Conservation (phyloP, 352 stramenopile species). For the Globisporangium polare region DNA sequence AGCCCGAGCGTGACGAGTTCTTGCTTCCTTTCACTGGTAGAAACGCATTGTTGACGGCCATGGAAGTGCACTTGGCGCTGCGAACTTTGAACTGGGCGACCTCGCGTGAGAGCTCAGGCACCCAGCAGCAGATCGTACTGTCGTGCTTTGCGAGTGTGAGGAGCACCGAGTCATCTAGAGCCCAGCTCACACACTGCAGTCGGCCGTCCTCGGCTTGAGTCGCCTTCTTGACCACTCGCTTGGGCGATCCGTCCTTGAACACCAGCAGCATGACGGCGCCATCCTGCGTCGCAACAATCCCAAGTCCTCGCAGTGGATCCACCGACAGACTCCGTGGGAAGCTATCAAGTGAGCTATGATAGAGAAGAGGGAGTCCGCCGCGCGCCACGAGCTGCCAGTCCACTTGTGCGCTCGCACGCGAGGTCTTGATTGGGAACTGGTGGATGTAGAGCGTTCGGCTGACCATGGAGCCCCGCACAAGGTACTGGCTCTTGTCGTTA, state of each 20-base stretch:
- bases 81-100: conserved; percentile 34
- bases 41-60: conserved; percentile 28
- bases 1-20: conserved; percentile 2
- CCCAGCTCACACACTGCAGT: conserved; percentile 17
- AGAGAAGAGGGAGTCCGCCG: conserved; percentile 31
- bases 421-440: conserved; percentile 32
- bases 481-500: conserved; percentile 4
- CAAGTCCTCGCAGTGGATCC: conserved; percentile 37
- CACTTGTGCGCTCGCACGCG: conserved; percentile 25
- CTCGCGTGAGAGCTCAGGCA: conserved; percentile 33
- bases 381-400: conserved; percentile 41
- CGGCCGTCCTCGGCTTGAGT: no score
- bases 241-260: conserved; percentile 24
- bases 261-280: conserved; percentile 23
- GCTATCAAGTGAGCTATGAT: conserved; percentile 22
- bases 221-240: conserved; percentile 14
- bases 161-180: conserved; percentile 28
- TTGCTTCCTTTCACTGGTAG: neutral
- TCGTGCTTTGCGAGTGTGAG: conserved; percentile 25
- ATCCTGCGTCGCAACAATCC: conserved; percentile 27
- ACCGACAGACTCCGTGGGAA: conserved; percentile 33
- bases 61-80: conserved; percentile 25
- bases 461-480: conserved; percentile 25
- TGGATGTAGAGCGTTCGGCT: conserved; percentile 35
- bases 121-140: conserved; percentile 35